phyloP scores from a whole-genome alignment of 805 yeast genomes.

The Saccharomycopsis capsularis region DNA sequence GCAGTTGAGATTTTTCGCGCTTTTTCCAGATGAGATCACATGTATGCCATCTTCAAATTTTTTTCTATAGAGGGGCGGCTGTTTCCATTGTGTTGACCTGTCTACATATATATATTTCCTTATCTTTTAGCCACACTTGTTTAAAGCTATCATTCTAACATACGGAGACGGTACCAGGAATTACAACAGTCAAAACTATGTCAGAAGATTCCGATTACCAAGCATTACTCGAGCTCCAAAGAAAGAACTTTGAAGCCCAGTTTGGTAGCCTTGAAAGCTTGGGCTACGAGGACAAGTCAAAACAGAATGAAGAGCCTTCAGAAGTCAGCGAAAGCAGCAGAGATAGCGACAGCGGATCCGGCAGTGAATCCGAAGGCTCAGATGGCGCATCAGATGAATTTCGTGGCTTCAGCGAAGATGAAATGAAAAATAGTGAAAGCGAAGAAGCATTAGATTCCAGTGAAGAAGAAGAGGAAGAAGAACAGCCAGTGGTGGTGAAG shows the following conservation, averaged over 20 bases:
- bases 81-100: too few species aligned
- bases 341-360: background rate
- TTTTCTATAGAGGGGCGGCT: too few species aligned
- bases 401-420: constrained; percentile 26
- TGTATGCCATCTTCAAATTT: too few species aligned
- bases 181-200: background rate
- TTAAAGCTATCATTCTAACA: too few species aligned
- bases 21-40: too few species aligned
- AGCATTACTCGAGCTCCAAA: constrained; percentile 38
- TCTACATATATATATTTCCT: too few species aligned
- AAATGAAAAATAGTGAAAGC: constrained; percentile 21
- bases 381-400: constrained; percentile 18
- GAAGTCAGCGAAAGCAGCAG: constrained; percentile 1
- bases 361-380: constrained; percentile 2
- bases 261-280: constrained; percentile 51
- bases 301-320: constrained; percentile 11
- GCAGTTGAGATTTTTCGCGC: too few species aligned
- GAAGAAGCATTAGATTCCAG: constrained; percentile 24
- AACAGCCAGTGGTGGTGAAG: constrained; percentile 36
- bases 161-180: background rate
- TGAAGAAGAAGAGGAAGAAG: constrained; percentile 21
- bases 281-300: constrained; percentile 45
- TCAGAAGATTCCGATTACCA: constrained; percentile 6
- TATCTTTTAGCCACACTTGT: too few species aligned
- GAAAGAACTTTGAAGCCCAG: constrained; percentile 56